Evolutionary conservation across 352 stramenopile species (phyloP), one percentile per base, ranked within the genome.

Genomic region (Thalassiosira mediterranea): DNA sequence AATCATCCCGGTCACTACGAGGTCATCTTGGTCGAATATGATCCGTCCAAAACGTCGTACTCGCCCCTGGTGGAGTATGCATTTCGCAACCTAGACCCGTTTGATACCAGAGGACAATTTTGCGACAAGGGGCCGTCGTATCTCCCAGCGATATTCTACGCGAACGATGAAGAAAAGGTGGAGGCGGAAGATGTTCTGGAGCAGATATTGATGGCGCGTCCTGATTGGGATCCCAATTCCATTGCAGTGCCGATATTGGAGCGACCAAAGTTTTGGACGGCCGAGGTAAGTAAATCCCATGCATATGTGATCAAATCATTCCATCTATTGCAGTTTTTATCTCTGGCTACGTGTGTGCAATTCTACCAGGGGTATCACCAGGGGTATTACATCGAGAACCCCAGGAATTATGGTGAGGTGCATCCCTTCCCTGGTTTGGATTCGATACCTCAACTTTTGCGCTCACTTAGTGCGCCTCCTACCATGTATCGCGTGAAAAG

Each of bases 331-430:
- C n/a, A n/a, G n/a, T n/a, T n/a, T n/a, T n/a, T n/a, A n/a, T n/a
- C n/a, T n/a, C n/a, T n/a, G n/a, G n/a, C n/a, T n/a, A n/a, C n/a
- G n/a, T n/a, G n/a, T n/a, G n/a, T n/a, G n/a, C n/a, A n/a, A n/a
- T n/a, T n/a, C n/a, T n/a, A n/a, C n/a, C n/a, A n/a, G n/a, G 7
- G 21, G 1, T 63, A 63, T 40, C 54, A 63, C 13, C 54, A 63
- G 31, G 37, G 53, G 11, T 63, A 63, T n/a, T 63, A 63, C 37
- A 47, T 63, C 8, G 53, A 59, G 13, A 63, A 63, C 26, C 54
- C 54, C 15, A 28, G 31, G 21, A 53, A 52, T 26, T 63, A 63
- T 26, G 54, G 10, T n/a, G n/a, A n/a, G n/a, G n/a, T n/a, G n/a
- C n/a, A n/a, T n/a, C n/a, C n/a, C n/a, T n/a, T n/a, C n/a, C n/a